Evolutionary conservation across 1,284 basidiomycete genomes (phyloP), one percentile per base, ranked within the genome.

Genomic region (Heterobasidion annosum): DNA sequence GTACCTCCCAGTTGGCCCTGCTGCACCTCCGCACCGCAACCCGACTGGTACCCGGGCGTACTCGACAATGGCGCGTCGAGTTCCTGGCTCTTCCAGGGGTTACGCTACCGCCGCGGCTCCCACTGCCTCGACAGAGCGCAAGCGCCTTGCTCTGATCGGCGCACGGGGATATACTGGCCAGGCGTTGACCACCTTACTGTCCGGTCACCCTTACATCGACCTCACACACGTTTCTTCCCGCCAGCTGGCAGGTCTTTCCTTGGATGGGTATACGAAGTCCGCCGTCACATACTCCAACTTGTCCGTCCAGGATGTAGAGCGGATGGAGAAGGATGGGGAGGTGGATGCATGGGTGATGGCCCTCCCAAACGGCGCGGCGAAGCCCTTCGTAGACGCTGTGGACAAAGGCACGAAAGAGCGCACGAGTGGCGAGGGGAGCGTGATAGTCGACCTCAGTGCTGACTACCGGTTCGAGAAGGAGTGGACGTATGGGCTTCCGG

Each of bases 341-440:
- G 91, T 98, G 18, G 94, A 98, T 66, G 94, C 92, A 9, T 98
- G 94, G 93, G 83, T 99, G 56, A 96, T 98, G 92, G 96, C 96
- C 1, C 80, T 99, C 46, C 96, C 96, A 34, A 99, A 99, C 65
- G 97, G 96, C 15, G 82, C 95, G 33, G 93, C 93, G 76, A 96
- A 96, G 73, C 94, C 95, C 0, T 99, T 98, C 65, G 94, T 99
- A 16, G 94, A 97, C 66, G 97, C 96, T 12, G 76, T 99, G 51
- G 93, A 98, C 65, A 75, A 76, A 35, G 85, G 84, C 1, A 81
- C 87, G 12, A 75, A 70, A 59, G 81, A 82, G 67, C 75, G 77
- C 55, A 67, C 62, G 55, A 65, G 58, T 55, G 74, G 78, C 48
- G 82, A 78, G 66, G 66, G 73, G 45, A 89, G 85, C 64, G 91